These are phyloP conservation scores for Fraxinus baroniana DNA, from an alignment of 305 asterid genomes.

Conservation along the genomic window DNA sequence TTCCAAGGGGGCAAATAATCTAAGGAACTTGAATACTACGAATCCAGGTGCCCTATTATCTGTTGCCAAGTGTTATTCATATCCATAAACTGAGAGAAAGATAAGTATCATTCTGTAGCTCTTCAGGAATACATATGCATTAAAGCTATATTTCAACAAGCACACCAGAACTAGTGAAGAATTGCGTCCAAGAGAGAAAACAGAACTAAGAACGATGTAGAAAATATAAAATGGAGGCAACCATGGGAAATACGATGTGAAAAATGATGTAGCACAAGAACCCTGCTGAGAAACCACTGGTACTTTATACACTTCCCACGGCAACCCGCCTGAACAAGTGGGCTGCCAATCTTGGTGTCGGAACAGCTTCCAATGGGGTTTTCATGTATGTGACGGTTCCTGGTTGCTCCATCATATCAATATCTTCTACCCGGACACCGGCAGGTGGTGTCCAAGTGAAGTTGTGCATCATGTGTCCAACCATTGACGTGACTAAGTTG, in stretches of 20 bases:
- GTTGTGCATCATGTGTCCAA: slow-evolving; percentile 71
- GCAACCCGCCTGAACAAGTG: slow-evolving; percentile 55
- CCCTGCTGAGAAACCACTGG: background rate
- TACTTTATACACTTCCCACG: slow-evolving; percentile 36
- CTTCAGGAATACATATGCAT: background rate
- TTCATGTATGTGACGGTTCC: slow-evolving; percentile 66
- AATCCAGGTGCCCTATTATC: background rate
- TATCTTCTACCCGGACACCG: slow-evolving; percentile 44
- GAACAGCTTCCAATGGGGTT: slow-evolving; percentile 45
- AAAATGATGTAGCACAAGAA: background rate
- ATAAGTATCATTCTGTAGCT: background rate
- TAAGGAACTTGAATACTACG: background rate
- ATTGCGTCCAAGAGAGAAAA: background rate
- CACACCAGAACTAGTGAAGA: background rate
- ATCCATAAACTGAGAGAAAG: background rate
- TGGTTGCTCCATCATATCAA: slow-evolving; percentile 71
- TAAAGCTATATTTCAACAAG: background rate
- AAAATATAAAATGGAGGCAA: background rate
- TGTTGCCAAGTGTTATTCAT: background rate
- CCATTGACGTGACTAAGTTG: slow-evolving; percentile 51
- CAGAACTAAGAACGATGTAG: background rate
- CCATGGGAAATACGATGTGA: background rate
- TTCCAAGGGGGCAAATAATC: background rate
- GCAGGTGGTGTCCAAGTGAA: slow-evolving; percentile 43
- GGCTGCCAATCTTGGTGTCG: slow-evolving; percentile 50